Base-by-base conservation (phyloP, 148 eudicot species). In the Spergularia bocconei region DNA sequence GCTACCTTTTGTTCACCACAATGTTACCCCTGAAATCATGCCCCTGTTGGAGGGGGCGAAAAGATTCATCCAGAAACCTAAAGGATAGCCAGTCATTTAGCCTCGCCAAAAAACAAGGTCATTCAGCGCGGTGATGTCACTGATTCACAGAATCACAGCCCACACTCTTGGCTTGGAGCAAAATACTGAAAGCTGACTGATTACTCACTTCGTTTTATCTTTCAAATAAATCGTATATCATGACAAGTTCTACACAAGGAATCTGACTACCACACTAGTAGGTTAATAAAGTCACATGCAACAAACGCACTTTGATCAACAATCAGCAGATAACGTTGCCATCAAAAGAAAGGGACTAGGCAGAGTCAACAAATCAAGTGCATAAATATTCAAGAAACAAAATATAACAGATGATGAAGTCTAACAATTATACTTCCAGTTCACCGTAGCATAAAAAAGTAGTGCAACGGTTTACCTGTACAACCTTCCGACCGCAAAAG, bases 391-490 rank as follows among this genome's bases (percentile, higher is more conserved):
- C 21, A 21, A 70, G 15, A 58, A 59, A 16, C 39, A 23, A 67
- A 60, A 21, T 50, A 73, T 16, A 14, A 58, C 23, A 41, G 10
- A 44, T 29, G 39, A 14, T 0, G n/a, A n/a, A 66, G 61, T 54
- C 29, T 36, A 54, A 51, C 48, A 51, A n/a, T 11, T 47, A 38
- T 23, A 19, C 53, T 50, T n/a, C 6, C 51, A 19, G 69, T 17
- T 16, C 51, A 11, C 50, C 33, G 4, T 4, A 11, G 63, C 39
- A 25, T 2, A 33, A 19, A 70, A 48, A 13, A 20, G 29, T 33
- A 20, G 23, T 58, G 13, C 1, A 36, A 36, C 20, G 51, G 5
- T 17, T n/a, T 76, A 80, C 83, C 83, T 76, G 77, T 80, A 80
- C 68, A 76, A 70, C 56, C 82, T 70, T 69, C 59, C 50, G 10